Evolutionary conservation across 331 rosid genomes (phyloP), one percentile per base, ranked within the genome.

Genomic region (Quercus tomentella): DNA sequence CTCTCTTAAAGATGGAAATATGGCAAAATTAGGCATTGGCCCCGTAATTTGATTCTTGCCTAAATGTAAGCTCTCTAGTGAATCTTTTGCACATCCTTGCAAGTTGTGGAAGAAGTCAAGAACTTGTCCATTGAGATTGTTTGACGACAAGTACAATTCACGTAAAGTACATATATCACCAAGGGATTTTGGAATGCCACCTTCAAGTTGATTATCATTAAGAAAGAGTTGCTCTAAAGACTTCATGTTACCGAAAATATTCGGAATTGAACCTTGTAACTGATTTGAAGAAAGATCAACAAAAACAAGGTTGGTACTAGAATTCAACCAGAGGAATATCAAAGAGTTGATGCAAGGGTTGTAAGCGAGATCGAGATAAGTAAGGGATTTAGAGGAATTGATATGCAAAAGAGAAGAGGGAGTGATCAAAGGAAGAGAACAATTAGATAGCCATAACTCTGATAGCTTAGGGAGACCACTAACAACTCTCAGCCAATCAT

Each of bases 241-340:
- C 11, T 18, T 33, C 80, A 78, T 74, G 22, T 68, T 56, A 1
- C 68, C 77, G 35, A 75, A 69, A 28, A 1, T 14, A 22, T 69
- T 0, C 5, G 86, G 86, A 69, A 83, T 75, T 2, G 74, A 66
- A n/a, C 77, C 70, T 69, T 61, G 54, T 74, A 82, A 25, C 2
- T 20, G 37, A 72, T 68, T 78, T 0, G 0, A 0, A 8, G 0
- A 0, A 1, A 85, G 73, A 5, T 0, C 0, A 28, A 82, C 83
- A 71, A 1, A 1, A 35, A 37, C 30, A 37, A 85, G 74, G 45
- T 21, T 75, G 43, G 10, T 4, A 17, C 52, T 45, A 45, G 52
- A 52, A 12, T 76, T 85, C 23, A 33, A 0, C 81, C 67, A 79
- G 0, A 25, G 52, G 6, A 81, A 58, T 63, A 58, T 7, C 1